Conservation (phyloP, 352 stramenopile genomes). For the Phytophthora boehmeriae region DNA sequence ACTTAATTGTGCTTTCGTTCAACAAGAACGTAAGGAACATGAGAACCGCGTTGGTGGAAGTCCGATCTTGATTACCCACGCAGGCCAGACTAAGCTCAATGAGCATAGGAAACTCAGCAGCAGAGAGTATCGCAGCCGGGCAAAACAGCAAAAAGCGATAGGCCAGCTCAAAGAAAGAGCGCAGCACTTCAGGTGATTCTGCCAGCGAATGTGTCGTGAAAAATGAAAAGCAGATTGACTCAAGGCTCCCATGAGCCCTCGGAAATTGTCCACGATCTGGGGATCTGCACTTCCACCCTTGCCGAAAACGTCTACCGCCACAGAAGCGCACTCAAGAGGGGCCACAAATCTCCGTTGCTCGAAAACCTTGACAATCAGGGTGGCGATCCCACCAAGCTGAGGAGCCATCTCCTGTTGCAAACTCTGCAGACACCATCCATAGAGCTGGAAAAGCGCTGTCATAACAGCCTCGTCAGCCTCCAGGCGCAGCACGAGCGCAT, state of each 20-base stretch:
- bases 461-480: conserved; percentile 50
- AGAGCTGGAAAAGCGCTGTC: conserved; percentile 68
- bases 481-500: conserved; percentile 45
- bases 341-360: conserved; percentile 56
- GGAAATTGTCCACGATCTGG: conserved; percentile 59
- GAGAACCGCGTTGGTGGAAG: conserved; percentile 69
- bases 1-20: conserved; percentile 55
- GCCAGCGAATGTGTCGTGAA: conserved; percentile 66
- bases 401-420: conserved; percentile 58
- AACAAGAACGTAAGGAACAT: conserved; percentile 71
- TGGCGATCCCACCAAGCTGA: conserved; percentile 55
- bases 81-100: conserved; percentile 66
- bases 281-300: conserved; percentile 34
- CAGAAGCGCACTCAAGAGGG: conserved; percentile 67
- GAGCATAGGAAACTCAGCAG: conserved; percentile 59
- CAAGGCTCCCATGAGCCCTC: conserved; percentile 56
- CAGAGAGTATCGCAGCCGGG: conserved; percentile 61
- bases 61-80: conserved; percentile 67
- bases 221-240: conserved; percentile 67
- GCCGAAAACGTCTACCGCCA: conserved; percentile 74
- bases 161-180: conserved; percentile 68
- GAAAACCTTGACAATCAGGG: conserved; percentile 66
- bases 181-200: conserved; percentile 64
- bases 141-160: conserved; percentile 80
- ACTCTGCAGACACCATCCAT: conserved; percentile 77